Base-by-base conservation (phyloP, 345 rosid genomes). In the Balakata baccata region DNA sequence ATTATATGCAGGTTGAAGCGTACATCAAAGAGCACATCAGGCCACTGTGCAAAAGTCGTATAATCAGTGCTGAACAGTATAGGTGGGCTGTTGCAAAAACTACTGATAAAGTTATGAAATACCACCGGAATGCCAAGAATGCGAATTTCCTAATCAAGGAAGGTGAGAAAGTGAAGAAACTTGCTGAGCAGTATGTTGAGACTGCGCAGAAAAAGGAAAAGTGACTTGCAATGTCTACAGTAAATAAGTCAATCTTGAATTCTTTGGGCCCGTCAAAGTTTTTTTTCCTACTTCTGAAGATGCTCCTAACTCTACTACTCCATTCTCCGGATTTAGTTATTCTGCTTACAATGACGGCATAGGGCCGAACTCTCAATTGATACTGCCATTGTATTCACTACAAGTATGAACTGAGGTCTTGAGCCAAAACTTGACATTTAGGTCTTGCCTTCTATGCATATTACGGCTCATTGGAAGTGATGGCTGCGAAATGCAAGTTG, bases 131-230 rank as follows among this genome's bases (percentile, higher is more conserved):
- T 72, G 92, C 96, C 41, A 92, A 91, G 80, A 92, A 83, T 74
- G 98, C 99, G 14, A 91, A 81, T 74, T 92, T 95, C 81, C 85
- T 93, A 64, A 88, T 95, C 70, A 93, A 90, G 88, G 99, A 93
- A 86, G 99, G 94, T 39, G 99, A 93, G 81, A 93, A 91, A 84
- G 97, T 93, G 75, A 95, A 93, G 88, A 93, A 89, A 81, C 97
- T 93, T 6, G 96, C 99, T 0, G 96, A 92, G 84, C 96, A 95
- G 78, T 95, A 95, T 23, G 85, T 87, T 7, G 96, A 95, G 81
- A 79, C 97, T 25, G 88, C 96, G 11, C 94, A 85, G 70, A 83
- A 85, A 66, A 85, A 86, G 86, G 66, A 91, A 85, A 66, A 38
- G 57, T 17, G 82, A 85, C 64, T 67, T 73, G 7, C 16, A 5